Base-by-base conservation (phyloP, 345 rosid genomes). In the Hypericum androsaemum region DNA sequence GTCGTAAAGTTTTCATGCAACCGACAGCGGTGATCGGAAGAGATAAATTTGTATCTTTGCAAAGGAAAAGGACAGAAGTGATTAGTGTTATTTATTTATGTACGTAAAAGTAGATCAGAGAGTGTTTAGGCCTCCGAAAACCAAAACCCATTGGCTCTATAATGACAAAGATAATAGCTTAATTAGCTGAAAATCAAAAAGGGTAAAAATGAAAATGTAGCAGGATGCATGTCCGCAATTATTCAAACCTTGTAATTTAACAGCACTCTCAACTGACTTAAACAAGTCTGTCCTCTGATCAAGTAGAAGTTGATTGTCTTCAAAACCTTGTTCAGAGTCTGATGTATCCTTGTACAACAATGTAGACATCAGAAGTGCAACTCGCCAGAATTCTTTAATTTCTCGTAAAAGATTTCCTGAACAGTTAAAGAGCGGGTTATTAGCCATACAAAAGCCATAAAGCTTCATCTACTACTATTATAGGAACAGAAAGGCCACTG, bases 301-400 rank as follows among this genome's bases (percentile, higher is more conserved):
- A 44, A 78, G 69, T 62, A 71, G 65, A 41, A 74, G 71, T 43
- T 62, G 58, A 68, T 65, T 43, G 42, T 61, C 66, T 37, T 54
- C 12, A 54, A 63, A 53, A 49, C 72, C 70, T 52, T 69, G 63
- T 54, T 65, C 66, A 52, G 47, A 50, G 47, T 71, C 80, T 44
- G 50, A 45, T 38, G 68, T 66, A 36, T 60, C 32, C 38, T 81
- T 80, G 69, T 76, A 66, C 41, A 77, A 42, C 72, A 90, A 53
- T 46, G 82, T 68, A 44, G 96, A 71, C 48, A 75, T 58, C 68
- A 87, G 57, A 66, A 90, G 74, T 9, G 94, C 72, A 62, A 81
- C 89, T 53, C 80, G 84, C 98, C 98, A 90, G 54, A 72, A 78
- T 14, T 74, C 88, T 79, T 90, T 84, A 40, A 90, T 73, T 62